These are phyloP conservation scores for Fusarium scirpi DNA, from an alignment of 2,329 filamentous ascomycete genomes.

Conservation along the genomic window DNA sequence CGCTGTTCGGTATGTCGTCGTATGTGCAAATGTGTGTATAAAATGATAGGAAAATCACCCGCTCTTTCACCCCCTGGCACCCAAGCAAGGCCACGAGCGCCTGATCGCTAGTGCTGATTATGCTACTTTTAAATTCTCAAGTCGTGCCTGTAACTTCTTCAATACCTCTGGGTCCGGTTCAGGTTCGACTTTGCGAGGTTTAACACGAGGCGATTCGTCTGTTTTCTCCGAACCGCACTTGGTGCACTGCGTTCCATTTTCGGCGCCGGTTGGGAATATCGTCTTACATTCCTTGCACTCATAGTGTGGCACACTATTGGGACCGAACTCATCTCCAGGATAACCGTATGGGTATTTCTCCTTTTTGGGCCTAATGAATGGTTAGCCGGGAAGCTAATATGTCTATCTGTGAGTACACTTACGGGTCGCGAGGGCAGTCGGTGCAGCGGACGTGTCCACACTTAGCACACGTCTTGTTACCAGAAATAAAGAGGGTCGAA, in stretches of 20 bases:
- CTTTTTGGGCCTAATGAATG: constrained; percentile 67
- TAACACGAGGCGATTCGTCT: constrained; percentile 67
- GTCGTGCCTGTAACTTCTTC: constrained; percentile 66
- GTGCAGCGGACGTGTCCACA: constrained; percentile 83
- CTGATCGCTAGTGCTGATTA: constrained; percentile 27
- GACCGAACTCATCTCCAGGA: constrained; percentile 72
- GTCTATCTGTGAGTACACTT: constrained; percentile 56
- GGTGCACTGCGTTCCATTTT: constrained; percentile 66
- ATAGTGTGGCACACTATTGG: constrained; percentile 64
- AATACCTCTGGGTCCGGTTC: constrained; percentile 72
- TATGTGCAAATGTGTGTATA: constrained; percentile 16
- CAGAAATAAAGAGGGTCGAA: constrained; percentile 68
- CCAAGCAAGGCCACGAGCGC: neutral
- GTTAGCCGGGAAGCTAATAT: constrained; percentile 22
- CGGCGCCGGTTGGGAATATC: constrained; percentile 64
- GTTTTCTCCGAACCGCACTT: constrained; percentile 73
- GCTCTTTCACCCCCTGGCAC: constrained; percentile 38
- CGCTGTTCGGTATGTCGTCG: constrained; percentile 29
- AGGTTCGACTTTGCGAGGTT: constrained; percentile 70
- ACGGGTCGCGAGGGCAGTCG: constrained; percentile 84
- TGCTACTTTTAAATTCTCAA: constrained; percentile 59
- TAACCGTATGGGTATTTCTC: constrained; percentile 78
- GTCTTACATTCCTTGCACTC: constrained; percentile 73
- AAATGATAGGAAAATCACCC: constrained; percentile 41
- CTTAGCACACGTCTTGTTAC: constrained; percentile 71